phyloP scores from a whole-genome alignment of 2,329 filamentous ascomycete genomes.

The Fusarium albosuccineum region DNA sequence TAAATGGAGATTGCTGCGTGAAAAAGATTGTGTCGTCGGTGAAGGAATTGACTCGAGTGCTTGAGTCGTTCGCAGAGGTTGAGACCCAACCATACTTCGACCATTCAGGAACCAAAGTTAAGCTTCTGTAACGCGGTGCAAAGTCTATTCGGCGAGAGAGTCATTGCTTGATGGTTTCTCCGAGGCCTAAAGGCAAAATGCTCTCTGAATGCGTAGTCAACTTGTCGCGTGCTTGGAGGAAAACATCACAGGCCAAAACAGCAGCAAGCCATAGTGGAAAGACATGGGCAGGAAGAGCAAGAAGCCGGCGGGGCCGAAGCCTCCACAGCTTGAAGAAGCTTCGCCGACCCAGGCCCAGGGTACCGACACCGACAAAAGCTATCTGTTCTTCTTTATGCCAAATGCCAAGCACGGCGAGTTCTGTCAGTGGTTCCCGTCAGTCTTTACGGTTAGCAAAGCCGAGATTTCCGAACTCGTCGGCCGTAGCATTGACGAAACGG shows the following conservation, averaged over 20 bases:
- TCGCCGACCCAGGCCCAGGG: slow-evolving; percentile 14
- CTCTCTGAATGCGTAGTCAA: slow-evolving; percentile 25
- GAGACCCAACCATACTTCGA: slow-evolving; percentile 4
- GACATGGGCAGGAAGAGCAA: slow-evolving; percentile 15
- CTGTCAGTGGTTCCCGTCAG: slow-evolving; percentile 52
- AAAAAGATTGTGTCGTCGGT: not conserved
- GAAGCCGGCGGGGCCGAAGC: slow-evolving; percentile 15
- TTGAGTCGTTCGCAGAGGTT: not conserved
- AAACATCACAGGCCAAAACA: not conserved
- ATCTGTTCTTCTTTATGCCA: slow-evolving; percentile 51
- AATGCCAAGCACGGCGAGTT: slow-evolving; percentile 49
- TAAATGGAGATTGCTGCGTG: not conserved
- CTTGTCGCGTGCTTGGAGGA: slow-evolving; percentile 10
- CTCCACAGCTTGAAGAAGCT: slow-evolving; percentile 22
- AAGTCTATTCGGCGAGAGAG: slow-evolving; percentile 3
- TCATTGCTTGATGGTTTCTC: not conserved
- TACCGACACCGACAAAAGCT: slow-evolving; percentile 22
- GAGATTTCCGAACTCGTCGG: slow-evolving; percentile 47
- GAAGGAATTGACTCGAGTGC: not conserved
- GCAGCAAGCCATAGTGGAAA: slow-evolving; percentile 10
- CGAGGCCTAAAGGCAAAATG: not conserved
- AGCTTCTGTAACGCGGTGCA: not conserved
- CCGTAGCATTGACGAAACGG: slow-evolving; percentile 35
- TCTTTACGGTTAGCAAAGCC: slow-evolving; percentile 46
- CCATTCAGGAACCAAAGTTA: slow-evolving; percentile 14